A percentile compares a stretch with the other conserved stretches of the same genome.
phyloP scores from a whole-genome alignment of 202 grass and related monocot species.

The Panicum virgatum region DNA sequence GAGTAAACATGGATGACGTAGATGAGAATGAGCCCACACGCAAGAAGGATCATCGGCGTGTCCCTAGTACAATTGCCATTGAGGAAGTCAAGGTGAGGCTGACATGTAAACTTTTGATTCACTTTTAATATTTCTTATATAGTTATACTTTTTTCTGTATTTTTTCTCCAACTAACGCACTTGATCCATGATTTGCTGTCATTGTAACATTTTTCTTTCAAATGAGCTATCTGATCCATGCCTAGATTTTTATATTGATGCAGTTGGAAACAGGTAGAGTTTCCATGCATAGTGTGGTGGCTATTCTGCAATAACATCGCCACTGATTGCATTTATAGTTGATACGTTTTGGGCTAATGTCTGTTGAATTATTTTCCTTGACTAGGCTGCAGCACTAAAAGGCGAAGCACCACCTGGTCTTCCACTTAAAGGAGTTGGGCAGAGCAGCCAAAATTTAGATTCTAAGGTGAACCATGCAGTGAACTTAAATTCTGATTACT shows the following conservation, averaged over 20 bases:
- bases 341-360: conserved; percentile 23
- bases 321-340: background rate
- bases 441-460: conserved; percentile 67
- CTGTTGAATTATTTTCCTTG: conserved; percentile 43
- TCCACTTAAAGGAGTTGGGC: conserved; percentile 85
- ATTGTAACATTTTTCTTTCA: background rate
- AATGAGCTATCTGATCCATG: background rate
- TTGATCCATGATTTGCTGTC: background rate
- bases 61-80: conserved; percentile 98
- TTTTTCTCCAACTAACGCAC: background rate
- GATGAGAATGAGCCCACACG: conserved; percentile 69
- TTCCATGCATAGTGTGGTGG: conserved; percentile 13
- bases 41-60: conserved; percentile 88
- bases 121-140: background rate
- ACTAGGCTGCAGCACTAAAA: conserved; percentile 88
- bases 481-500: conserved; percentile 29
- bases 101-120: conserved; percentile 23
- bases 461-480: conserved; percentile 46
- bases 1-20: conserved; percentile 95
- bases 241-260: background rate
- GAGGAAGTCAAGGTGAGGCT: conserved; percentile 95
- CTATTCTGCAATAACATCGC: background rate
- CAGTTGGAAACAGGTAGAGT: conserved; percentile 10
- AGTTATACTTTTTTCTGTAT: conserved; percentile 9
- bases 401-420: conserved; percentile 86